A percentile compares a stretch with the other conserved stretches of the same genome.
Evolutionary conservation across 768 basidiomycete species (phyloP).

Genomic region (Epithele typhae): DNA sequence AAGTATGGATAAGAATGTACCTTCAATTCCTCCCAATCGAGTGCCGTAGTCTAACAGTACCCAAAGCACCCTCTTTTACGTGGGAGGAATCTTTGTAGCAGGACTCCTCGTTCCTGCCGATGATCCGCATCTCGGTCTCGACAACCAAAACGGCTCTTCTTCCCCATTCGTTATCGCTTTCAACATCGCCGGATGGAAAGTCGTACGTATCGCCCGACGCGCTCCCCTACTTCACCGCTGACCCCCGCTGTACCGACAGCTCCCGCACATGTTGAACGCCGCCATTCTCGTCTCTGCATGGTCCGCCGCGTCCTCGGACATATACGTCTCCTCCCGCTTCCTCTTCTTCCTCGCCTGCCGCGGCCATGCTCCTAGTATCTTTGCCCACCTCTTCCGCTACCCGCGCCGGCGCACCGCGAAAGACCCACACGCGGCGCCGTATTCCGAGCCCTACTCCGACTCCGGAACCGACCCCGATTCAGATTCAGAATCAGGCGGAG

Average conservation of each 20-base stretch:
- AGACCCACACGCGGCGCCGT: neutral
- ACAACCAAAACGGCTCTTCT: slow-evolving; percentile 29
- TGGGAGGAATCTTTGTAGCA: slow-evolving; percentile 37
- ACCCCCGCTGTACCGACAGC: neutral
- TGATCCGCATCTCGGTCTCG: slow-evolving; percentile 27
- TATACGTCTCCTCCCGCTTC: slow-evolving; percentile 45
- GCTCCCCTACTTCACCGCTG: neutral
- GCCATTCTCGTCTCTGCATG: slow-evolving; percentile 48
- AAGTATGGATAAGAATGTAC: slow-evolving; percentile 26
- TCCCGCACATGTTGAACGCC: slow-evolving; percentile 37
- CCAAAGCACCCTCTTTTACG: slow-evolving; percentile 36
- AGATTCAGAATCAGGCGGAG: no score
- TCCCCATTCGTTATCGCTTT: slow-evolving; percentile 48
- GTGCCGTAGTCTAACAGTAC: neutral
- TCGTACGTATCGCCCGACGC: slow-evolving; percentile 22
- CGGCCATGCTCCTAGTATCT: slow-evolving; percentile 31
- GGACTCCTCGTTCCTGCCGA: slow-evolving; percentile 37
- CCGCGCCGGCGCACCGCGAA: no score
- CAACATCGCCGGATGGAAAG: slow-evolving; percentile 38
- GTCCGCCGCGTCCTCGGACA: slow-evolving; percentile 50
- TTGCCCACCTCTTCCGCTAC: slow-evolving; percentile 19
- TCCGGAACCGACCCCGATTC: neutral
- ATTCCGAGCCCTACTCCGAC: neutral
- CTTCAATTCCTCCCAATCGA: neutral
- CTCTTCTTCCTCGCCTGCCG: slow-evolving; percentile 52